Percentiles rank a stretch among this genome's conserved stretches.
These are phyloP conservation scores for Penicillium polonicum DNA, from an alignment of 2,329 filamentous ascomycete genomes.

Conservation along the genomic window DNA sequence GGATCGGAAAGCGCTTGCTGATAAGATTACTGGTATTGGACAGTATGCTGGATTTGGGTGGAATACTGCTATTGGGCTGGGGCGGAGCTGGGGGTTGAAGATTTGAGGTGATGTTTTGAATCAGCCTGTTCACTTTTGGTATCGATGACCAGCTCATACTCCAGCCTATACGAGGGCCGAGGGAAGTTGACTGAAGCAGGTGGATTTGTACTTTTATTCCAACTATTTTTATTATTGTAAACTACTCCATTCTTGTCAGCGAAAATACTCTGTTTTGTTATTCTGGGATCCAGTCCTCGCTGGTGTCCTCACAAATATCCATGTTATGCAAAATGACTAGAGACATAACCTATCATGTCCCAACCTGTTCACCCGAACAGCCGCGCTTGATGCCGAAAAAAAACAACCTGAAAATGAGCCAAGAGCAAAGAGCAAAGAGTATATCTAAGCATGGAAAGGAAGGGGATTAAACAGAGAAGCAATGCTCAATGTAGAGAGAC, in stretches of 20 bases:
- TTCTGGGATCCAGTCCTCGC: not conserved
- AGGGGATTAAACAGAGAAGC: not conserved
- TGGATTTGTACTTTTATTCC: slow-evolving; percentile 6
- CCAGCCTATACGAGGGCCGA: not conserved
- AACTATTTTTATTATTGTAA: not conserved
- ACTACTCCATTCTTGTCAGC: slow-evolving; percentile 8
- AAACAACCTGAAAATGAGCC: not conserved
- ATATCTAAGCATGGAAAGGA: not conserved
- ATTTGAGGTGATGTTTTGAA: slow-evolving; percentile 54
- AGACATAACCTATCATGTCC: not conserved
- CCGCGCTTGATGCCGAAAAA: slow-evolving; percentile 1
- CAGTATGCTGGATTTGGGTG: slow-evolving; percentile 83
- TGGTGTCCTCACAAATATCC: not conserved
- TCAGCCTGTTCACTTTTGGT: not conserved
- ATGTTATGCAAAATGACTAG: not conserved
- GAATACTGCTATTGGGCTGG: slow-evolving; percentile 72
- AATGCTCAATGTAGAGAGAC: slow-evolving; percentile 25
- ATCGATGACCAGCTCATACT: not conserved
- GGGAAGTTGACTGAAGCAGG: not conserved
- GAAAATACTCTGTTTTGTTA: not conserved
- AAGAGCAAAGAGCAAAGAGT: not conserved
- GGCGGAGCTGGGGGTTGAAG: slow-evolving; percentile 82
- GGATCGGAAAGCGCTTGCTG: slow-evolving; percentile 65
- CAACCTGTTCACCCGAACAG: not conserved
- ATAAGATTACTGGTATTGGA: slow-evolving; percentile 61